These are phyloP conservation scores for Claviceps sp. DNA, from an alignment of 2,329 filamentous ascomycete genomes.

Conservation along the genomic window DNA sequence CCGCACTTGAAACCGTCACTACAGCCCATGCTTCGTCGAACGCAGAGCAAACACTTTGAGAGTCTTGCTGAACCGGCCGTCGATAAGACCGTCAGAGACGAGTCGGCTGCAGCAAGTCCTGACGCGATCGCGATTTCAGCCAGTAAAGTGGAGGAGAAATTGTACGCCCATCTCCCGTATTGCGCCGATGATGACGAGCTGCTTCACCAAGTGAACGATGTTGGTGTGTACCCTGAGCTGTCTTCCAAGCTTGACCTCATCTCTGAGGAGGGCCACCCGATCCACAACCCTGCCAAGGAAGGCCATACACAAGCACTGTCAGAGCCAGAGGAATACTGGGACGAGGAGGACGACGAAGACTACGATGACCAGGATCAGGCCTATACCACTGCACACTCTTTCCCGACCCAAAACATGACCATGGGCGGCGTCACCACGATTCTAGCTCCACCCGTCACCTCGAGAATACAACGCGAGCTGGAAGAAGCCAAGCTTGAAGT, in stretches of 20 bases:
- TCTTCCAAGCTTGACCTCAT: slow-evolving; percentile 18
- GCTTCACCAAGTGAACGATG: slow-evolving; percentile 12
- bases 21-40: slow-evolving; percentile 26
- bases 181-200: slow-evolving; percentile 13
- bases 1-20: slow-evolving; percentile 33
- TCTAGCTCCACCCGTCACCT: slow-evolving; percentile 58
- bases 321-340: slow-evolving; percentile 57
- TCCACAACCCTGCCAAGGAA: slow-evolving; percentile 13
- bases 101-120: not conserved
- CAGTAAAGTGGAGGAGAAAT: slow-evolving; percentile 5
- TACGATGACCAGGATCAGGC: slow-evolving; percentile 50
- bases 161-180: slow-evolving; percentile 14
- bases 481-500: slow-evolving; percentile 52
- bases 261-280: slow-evolving; percentile 16
- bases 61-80: slow-evolving; percentile 8
- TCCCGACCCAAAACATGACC: slow-evolving; percentile 53
- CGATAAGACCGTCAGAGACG: slow-evolving; percentile 1
- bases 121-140: slow-evolving; percentile 8
- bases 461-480: slow-evolving; percentile 59
- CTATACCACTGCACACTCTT: slow-evolving; percentile 64
- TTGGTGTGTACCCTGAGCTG: slow-evolving; percentile 12
- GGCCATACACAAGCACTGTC: slow-evolving; percentile 17
- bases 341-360: slow-evolving; percentile 63
- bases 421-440: slow-evolving; percentile 40
- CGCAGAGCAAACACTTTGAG: slow-evolving; percentile 30